These are phyloP conservation scores for Lasiodiplodia sp. DNA, from an alignment of 2,329 filamentous ascomycete species.

Conservation along the genomic window DNA sequence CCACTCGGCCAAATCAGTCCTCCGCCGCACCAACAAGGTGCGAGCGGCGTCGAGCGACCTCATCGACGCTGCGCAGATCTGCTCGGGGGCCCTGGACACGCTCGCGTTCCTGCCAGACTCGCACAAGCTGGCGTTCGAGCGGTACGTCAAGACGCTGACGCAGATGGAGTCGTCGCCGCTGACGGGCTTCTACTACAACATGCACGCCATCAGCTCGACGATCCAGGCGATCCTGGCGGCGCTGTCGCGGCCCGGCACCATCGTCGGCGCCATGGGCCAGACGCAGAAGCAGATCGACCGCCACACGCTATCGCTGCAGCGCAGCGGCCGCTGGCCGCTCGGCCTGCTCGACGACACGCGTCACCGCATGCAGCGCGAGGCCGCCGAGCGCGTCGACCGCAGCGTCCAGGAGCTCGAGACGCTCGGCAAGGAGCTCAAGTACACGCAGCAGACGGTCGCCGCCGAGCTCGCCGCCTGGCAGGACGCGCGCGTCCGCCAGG, in stretches of 20 bases:
- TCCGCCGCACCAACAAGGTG: slow-evolving; percentile 78
- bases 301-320: slow-evolving; percentile 75
- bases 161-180: slow-evolving; percentile 78
- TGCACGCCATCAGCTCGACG: slow-evolving; percentile 83
- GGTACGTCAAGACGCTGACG: slow-evolving; percentile 71
- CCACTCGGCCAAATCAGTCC: slow-evolving; percentile 80
- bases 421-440: slow-evolving; percentile 82
- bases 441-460: slow-evolving; percentile 93
- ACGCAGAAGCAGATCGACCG: slow-evolving; percentile 80
- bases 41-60: slow-evolving; percentile 72
- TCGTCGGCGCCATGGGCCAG: slow-evolving; percentile 78
- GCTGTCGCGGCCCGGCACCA: slow-evolving; percentile 77
- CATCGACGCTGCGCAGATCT: slow-evolving; percentile 67
- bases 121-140: slow-evolving; percentile 74
- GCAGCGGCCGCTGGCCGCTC: slow-evolving; percentile 80
- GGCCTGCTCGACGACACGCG: slow-evolving; percentile 86
- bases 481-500: slow-evolving; percentile 81
- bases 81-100: slow-evolving; percentile 59
- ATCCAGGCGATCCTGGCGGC: slow-evolving; percentile 81
- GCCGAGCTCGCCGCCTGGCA: slow-evolving; percentile 93
- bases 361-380: slow-evolving; percentile 81
- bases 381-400: slow-evolving; percentile 78
- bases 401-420: slow-evolving; percentile 74
- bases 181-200: slow-evolving; percentile 73
- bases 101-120: slow-evolving; percentile 71